Conservation (phyloP, 352 stramenopile genomes). For the Thalassiosira hispida region DNA sequence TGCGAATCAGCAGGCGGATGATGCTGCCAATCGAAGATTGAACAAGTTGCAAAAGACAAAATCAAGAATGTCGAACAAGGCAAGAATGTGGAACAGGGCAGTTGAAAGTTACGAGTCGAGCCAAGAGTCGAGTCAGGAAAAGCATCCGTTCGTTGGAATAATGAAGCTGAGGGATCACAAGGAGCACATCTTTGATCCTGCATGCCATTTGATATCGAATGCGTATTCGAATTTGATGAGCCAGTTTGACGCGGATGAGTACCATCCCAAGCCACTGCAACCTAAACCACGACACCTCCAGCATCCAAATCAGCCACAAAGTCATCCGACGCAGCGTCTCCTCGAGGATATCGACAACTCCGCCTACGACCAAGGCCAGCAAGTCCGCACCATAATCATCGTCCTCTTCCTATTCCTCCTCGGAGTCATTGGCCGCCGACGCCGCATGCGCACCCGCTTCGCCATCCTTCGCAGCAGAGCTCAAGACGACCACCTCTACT, state of each 20-base stretch:
- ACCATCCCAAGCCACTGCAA: constrained; percentile 3
- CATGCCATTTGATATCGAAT: constrained; percentile 43
- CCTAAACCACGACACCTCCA: constrained; percentile 1
- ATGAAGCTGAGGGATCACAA: constrained; percentile 78
- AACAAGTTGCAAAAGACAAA: neutral
- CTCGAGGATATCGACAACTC: neutral
- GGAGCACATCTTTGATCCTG: constrained; percentile 65
- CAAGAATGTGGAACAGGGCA: no score
- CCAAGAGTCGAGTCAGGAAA: constrained; percentile 1
- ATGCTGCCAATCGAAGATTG: constrained; percentile 23
- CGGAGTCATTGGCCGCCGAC: constrained; percentile 71
- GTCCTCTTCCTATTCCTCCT: constrained; percentile 74
- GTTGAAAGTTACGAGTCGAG: no score
- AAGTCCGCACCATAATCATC: constrained; percentile 37
- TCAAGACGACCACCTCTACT: constrained; percentile 82
- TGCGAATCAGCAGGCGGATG: constrained; percentile 13
- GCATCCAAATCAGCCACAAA: neutral
- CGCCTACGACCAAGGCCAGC: constrained; percentile 20
- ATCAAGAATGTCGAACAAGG: neutral
- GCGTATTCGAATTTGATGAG: constrained; percentile 24
- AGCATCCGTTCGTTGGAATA: constrained; percentile 63
- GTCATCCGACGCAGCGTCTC: no score
- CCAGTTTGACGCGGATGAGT: constrained; percentile 46
- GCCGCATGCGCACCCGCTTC: constrained; percentile 79
- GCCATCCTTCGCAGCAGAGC: constrained; percentile 66